Evolutionary conservation across 1,139 yeast genomes (phyloP), one percentile per base, ranked within the genome.

Genomic region (Magnusiomyces tetraspermus): DNA sequence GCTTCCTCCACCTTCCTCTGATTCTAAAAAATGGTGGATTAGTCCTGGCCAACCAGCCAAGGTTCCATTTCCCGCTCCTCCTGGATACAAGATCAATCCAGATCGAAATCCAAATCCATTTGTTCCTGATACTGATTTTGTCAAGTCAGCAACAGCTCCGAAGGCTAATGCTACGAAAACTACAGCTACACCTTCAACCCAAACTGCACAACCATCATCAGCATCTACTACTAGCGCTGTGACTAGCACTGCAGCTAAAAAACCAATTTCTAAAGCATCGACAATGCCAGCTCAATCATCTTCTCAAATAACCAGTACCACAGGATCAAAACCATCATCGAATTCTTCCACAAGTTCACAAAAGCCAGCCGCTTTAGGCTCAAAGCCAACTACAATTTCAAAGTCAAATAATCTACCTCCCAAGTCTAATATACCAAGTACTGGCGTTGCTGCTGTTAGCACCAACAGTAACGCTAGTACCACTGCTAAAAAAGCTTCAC

Each of bases 1-100:
- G 13, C 58, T 90, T 51, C 97, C 97, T 1, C 87, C 96, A 0
- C 98, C 98, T 21, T 85, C 95, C 57, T 79, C 94, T 0, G 96
- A 87, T 53, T 67, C 72, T 15, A 71, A 76, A 36, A 87, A 88
- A 67, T 92, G 98, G 98, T 92, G 98, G 98, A 74, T 88, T 41
- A 82, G 82, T 17, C 83, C 82, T 10, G 92, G 94, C 0, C 78
- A 78, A 58, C 76, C 85, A 5, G 92, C 90, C 1, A 87, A 82
- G 63, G 83, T 90, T 4, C 63, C 66, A 3, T 58, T 73, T 1
- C 63, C 61, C n/a, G 42, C 31, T 31, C 69, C 71, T 2, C 71
- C 75, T 24, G 71, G 67, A 23, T 68, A 68, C 8, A 71, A 78
- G 1, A 71, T 89, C 46, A 92, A 92, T 62, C 95, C 96, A 0